These are phyloP conservation scores for Arabidopsis arenosa DNA, from an alignment of 345 rosid species.

Conservation along the genomic window DNA sequence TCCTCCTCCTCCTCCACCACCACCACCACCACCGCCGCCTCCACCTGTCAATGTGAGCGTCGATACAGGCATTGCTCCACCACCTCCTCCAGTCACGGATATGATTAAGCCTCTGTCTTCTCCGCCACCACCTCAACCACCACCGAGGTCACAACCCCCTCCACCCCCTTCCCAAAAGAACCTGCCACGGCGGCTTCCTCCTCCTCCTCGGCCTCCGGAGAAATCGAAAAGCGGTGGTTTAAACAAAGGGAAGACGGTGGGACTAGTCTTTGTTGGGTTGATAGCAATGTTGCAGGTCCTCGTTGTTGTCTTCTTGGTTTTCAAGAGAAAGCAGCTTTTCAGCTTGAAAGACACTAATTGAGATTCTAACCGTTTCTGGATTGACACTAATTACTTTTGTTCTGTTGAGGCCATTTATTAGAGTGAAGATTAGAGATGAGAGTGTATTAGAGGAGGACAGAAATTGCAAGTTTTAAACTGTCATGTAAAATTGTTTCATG, in stretches of 20 bases:
- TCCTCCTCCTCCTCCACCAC: not conserved
- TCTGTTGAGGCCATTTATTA: not conserved
- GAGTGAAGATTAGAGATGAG: slow-evolving; percentile 12
- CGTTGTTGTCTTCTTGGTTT: slow-evolving; percentile 66
- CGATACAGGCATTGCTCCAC: not conserved
- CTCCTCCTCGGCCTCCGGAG: not conserved
- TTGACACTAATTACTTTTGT: not conserved
- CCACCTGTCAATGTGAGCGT: not conserved
- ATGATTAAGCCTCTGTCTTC: slow-evolving; percentile 7
- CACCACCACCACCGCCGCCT: not conserved
- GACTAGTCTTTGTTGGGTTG: slow-evolving; percentile 71
- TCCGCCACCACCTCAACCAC: not conserved
- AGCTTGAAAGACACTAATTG: slow-evolving; percentile 42
- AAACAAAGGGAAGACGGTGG: slow-evolving; percentile 77
- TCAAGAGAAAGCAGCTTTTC: slow-evolving; percentile 69
- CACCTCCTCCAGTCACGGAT: slow-evolving; percentile 20
- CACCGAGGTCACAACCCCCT: slow-evolving; percentile 1
- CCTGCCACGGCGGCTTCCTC: slow-evolving; percentile 19
- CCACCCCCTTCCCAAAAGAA: not conserved
- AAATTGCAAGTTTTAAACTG: not conserved
- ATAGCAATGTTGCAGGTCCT: slow-evolving; percentile 66
- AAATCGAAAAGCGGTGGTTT: slow-evolving; percentile 36
- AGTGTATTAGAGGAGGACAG: not conserved
- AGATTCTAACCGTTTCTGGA: slow-evolving; percentile 2
- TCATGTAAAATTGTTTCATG: slow-evolving; percentile 10